Evolutionary conservation across 495 filamentous ascomycete species (phyloP).

Genomic region (Neurospora tetraspora): DNA sequence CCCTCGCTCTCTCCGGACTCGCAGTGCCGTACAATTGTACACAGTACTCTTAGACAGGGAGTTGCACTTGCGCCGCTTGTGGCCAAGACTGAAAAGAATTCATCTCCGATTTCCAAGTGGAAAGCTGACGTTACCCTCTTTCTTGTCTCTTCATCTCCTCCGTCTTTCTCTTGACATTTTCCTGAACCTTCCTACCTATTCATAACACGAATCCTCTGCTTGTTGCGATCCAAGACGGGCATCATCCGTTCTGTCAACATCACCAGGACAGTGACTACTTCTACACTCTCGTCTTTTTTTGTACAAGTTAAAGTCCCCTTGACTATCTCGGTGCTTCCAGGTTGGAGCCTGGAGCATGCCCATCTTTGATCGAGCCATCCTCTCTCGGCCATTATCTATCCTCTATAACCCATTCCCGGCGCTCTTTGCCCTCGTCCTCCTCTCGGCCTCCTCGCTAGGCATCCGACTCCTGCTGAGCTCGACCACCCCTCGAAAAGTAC

Average conservation of each 20-base stretch:
- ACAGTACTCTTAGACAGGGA: not conserved
- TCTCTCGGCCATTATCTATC: constrained; percentile 14
- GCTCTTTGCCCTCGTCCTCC: constrained; percentile 12
- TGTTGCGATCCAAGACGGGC: not conserved
- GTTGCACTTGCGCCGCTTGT: not conserved
- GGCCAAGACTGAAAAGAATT: not conserved
- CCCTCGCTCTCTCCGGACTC: not conserved
- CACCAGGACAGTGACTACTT: not conserved
- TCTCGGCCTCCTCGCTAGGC: constrained; percentile 12
- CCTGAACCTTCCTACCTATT: not conserved
- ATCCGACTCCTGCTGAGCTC: constrained; percentile 6
- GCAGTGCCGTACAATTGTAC: not conserved
- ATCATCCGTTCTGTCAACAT: not conserved
- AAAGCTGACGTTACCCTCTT: not conserved
- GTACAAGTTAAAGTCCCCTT: not conserved
- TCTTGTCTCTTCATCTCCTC: not conserved
- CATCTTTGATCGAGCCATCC: constrained; percentile 8
- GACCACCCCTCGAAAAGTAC: not conserved
- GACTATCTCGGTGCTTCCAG: constrained; percentile 6
- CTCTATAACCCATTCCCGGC: constrained; percentile 16
- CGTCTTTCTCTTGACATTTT: not conserved
- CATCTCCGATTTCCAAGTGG: not conserved
- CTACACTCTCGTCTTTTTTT: not conserved
- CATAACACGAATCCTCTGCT: not conserved
- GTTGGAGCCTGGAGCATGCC: constrained; percentile 18